Evolutionary conservation across 2,329 filamentous ascomycete species (phyloP).

Genomic region (Drechslerella dactyloides): DNA sequence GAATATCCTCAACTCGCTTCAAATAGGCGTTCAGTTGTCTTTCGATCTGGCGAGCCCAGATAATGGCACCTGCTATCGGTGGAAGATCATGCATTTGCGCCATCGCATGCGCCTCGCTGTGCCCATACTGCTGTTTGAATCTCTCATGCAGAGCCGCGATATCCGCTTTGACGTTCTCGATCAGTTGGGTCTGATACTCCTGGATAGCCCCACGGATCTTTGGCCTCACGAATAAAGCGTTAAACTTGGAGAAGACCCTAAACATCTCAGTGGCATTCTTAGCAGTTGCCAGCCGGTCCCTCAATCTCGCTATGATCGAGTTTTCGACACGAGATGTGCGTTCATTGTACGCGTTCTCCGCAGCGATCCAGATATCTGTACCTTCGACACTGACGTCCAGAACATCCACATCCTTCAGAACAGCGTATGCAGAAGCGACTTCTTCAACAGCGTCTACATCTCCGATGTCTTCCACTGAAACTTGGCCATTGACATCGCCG

Average conservation of each 20-base stretch:
- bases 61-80: conserved; percentile 93
- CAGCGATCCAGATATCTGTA: conserved; percentile 88
- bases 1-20: conserved; percentile 97
- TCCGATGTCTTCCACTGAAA: conserved; percentile 89
- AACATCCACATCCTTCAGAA: conserved; percentile 91
- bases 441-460: conserved; percentile 97
- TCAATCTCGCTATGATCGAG: conserved; percentile 92
- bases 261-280: conserved; percentile 99
- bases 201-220: conserved; percentile 98
- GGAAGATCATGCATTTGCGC: conserved; percentile 94
- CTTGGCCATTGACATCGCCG: conserved; percentile 65
- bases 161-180: conserved; percentile 96
- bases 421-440: conserved; percentile 91
- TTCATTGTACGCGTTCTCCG: conserved; percentile 96
- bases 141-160: conserved; percentile 92
- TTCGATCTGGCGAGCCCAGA: conserved; percentile 97
- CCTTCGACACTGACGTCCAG: conserved; percentile 89
- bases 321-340: conserved; percentile 97
- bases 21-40: conserved; percentile 94
- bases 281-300: conserved; percentile 90
- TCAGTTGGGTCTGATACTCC: conserved; percentile 96
- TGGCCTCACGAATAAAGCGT: conserved; percentile 95
- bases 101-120: conserved; percentile 98
- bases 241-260: conserved; percentile 99
- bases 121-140: conserved; percentile 98